Evolutionary conservation across 1,284 basidiomycete genomes (phyloP).

Genomic region (Waitea zeae): DNA sequence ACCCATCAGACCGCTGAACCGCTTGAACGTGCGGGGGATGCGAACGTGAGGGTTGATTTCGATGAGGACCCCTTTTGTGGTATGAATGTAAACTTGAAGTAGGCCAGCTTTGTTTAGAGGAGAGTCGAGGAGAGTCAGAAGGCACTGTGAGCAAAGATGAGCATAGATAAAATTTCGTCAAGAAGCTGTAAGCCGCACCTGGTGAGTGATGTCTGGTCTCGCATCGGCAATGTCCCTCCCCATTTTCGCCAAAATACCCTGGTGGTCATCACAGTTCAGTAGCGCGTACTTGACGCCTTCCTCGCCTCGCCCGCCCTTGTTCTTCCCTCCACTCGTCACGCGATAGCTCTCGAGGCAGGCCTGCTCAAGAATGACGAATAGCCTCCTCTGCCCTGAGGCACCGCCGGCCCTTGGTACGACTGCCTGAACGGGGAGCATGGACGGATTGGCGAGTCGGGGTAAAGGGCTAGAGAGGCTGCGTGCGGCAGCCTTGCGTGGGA

Average conservation of each 20-base stretch:
- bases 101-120: constrained; percentile 95
- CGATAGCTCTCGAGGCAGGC: constrained; percentile 95
- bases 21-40: constrained; percentile 96
- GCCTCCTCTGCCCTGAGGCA: constrained; percentile 42
- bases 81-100: constrained; percentile 98
- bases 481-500: constrained; percentile 25
- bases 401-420: constrained; percentile 53
- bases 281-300: constrained; percentile 91
- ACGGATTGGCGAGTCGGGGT: constrained; percentile 40
- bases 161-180: background rate
- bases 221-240: constrained; percentile 97
- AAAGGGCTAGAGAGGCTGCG: constrained; percentile 17
- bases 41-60: constrained; percentile 97
- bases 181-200: constrained; percentile 34
- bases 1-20: constrained; percentile 98
- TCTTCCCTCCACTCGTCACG: constrained; percentile 43
- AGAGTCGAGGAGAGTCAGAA: constrained; percentile 92
- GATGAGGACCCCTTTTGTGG: constrained; percentile 90
- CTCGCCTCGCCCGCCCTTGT: constrained; percentile 26
- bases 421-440: constrained; percentile 67
- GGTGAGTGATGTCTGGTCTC: constrained; percentile 96
- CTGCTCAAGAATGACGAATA: constrained; percentile 86
- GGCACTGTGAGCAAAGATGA: constrained; percentile 39
- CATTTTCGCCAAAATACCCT: constrained; percentile 95
- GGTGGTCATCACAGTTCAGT: constrained; percentile 98